Percentiles rank a stretch among this genome's conserved stretches.
phyloP scores from a whole-genome alignment of 495 filamentous ascomycete genomes.

The Trichodelitschia bisporula region DNA sequence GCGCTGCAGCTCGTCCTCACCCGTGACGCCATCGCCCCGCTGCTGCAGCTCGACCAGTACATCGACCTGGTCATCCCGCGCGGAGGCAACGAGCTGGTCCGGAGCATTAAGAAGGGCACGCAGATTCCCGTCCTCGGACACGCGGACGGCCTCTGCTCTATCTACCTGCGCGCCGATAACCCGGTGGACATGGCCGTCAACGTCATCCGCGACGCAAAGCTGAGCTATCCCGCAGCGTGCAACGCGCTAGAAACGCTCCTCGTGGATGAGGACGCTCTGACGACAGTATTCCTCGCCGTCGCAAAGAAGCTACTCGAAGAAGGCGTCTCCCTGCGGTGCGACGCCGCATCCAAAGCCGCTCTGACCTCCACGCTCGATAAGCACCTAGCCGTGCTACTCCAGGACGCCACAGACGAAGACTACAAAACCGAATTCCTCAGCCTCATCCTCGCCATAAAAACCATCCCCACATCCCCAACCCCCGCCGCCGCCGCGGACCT shows the following conservation, averaged over 20 bases:
- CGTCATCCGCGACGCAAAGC: slow-evolving; percentile 78
- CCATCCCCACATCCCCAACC: slow-evolving; percentile 24
- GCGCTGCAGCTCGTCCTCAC: slow-evolving; percentile 86
- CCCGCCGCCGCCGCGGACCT: slow-evolving; percentile 22
- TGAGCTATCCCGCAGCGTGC: slow-evolving; percentile 87
- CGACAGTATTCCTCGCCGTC: slow-evolving; percentile 40
- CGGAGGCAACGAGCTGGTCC: slow-evolving; percentile 80
- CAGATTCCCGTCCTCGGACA: slow-evolving; percentile 93
- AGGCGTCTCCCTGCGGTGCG: slow-evolving; percentile 71
- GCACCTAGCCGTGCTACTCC: slow-evolving; percentile 23
- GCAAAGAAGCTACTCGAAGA: slow-evolving; percentile 45
- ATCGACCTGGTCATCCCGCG: slow-evolving; percentile 93
- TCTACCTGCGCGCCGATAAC: slow-evolving; percentile 67
- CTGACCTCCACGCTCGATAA: slow-evolving; percentile 20
- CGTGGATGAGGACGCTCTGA: slow-evolving; percentile 47
- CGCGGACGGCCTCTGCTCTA: slow-evolving; percentile 78
- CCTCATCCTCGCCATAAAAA: slow-evolving; percentile 64
- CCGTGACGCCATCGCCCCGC: slow-evolving; percentile 61
- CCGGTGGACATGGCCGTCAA: slow-evolving; percentile 43
- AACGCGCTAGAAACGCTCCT: slow-evolving; percentile 80
- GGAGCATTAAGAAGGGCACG: slow-evolving; percentile 69
- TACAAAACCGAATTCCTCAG: slow-evolving; percentile 79
- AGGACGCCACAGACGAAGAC: slow-evolving; percentile 40
- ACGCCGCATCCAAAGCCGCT: slow-evolving; percentile 34
- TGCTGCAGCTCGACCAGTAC: slow-evolving; percentile 57